phyloP scores from a whole-genome alignment of 129 eudicot species.

The carrot (Daucus carota) region DH1_v3.0 NC_030382.2:57505501-57506000 shows the following conservation, averaged over 20 bases:
- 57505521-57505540: background rate
- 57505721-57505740: background rate
- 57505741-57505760: background rate
- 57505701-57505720: background rate
- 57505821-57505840: background rate
- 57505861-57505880: background rate
- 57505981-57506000: conserved; percentile 70
- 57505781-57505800: background rate
- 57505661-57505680: background rate
- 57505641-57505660: background rate
- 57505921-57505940: background rate
- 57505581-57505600: background rate
- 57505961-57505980: conserved; percentile 76
- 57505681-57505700: background rate
- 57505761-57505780: background rate
- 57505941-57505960: conserved; percentile 92
- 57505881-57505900: background rate
- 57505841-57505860: background rate
- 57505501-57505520: background rate
- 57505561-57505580: background rate
- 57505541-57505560: background rate
- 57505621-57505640: background rate
- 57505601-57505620: background rate
- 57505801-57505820: background rate
- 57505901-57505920: background rate